Evolutionary conservation across 108 stramenopile genomes (phyloP), one percentile per base, ranked within the genome.

Genomic region (Schizochytrium sp.): DNA sequence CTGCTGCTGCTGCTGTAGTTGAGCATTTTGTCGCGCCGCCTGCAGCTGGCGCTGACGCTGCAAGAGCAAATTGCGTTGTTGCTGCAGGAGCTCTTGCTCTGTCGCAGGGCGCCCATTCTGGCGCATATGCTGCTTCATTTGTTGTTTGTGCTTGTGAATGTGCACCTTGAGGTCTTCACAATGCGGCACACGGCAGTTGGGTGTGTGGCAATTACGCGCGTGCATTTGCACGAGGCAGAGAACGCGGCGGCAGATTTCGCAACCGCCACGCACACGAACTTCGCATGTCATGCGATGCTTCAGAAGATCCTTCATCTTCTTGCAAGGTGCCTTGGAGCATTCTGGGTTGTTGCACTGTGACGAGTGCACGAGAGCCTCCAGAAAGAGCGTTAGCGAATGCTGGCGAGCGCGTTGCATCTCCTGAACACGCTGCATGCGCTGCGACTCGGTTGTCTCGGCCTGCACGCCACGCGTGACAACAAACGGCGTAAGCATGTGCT

Each of bases 191-290:
- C 76, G 76, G 28, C 76, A 83, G 5, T 83, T 83, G n/a, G n/a
- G n/a, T 3, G 76, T 53, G 12, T 47, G 19, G 51, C 76, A 83
- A 45, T 47, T 53, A 12, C 76, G 76, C 44, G 76, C 76, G 5
- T 83, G 76, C 76, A 83, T 83, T 23, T 83, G 76, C 48, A 83
- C 76, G n/a, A 83, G 51, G 23, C 76, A 83, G 28, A 83, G 76
- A 14, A 83, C 76, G 51, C 76, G 76, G 76, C 76, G 76, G 23
- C 76, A 83, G n/a, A 83, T 23, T 23, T 83, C 76, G 76, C 76
- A 83, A 45, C 76, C 76, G 25, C 76, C 76, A 34, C 76, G 76
- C 45, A 83, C 76, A 12, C 76, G 76, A 12, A 83, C 76, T 12
- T 47, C 76, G 76, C 76, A 83, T 6, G 45, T 83, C 76, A 83